Base-by-base conservation (phyloP, 139 green algal genomes). In the Asterochloris sp. region DNA sequence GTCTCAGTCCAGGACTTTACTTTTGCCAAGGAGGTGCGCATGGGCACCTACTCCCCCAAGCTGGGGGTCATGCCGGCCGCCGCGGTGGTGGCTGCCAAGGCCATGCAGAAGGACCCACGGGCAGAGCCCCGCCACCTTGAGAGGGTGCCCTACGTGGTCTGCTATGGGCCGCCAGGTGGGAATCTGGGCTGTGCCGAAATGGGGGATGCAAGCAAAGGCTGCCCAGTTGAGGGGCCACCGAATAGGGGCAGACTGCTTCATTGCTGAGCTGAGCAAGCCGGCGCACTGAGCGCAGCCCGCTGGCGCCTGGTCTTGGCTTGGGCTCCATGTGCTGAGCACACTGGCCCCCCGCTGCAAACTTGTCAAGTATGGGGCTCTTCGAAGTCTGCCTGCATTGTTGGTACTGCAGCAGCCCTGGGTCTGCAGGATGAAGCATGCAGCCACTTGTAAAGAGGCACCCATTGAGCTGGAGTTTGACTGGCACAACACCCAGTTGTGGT, bases 121-220 rank as follows among this genome's bases (percentile, higher is more conserved):
- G 92, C 93, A 4, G 96, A 98, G 89, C 97, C 97, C 0, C 85
- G 87, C 29, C 94, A 94, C 84, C 96, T 83, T 14, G 95, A 99
- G 90, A 91, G 97, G 21, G 89, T 99, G 73, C 94, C 91, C 14
- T 98, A 98, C 84, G 91, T 99, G 60, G 94, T 99, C 0, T 91
- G 97, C 73, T 82, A 93, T 74, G 95, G 93, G 11, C 84, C 92
- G 78, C 95, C 94, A 1, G 91, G 90, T 86, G 73, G 0, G 78
- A 54, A 54, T 6, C 6, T 54, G 38, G 38, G 38, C 38, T 54
- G 38, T 54, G 38, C 38, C 38, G 38, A 54, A 6, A 54, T 54
- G 38, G 38, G 38, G 38, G 38, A 2, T 10, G 38, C 54, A 12
- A 61, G 38, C 38, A 54, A 54, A 54, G 38, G 38, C 38, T 54